Evolutionary conservation across 331 rosid genomes (phyloP).

Genomic region (Acacia concinna): DNA sequence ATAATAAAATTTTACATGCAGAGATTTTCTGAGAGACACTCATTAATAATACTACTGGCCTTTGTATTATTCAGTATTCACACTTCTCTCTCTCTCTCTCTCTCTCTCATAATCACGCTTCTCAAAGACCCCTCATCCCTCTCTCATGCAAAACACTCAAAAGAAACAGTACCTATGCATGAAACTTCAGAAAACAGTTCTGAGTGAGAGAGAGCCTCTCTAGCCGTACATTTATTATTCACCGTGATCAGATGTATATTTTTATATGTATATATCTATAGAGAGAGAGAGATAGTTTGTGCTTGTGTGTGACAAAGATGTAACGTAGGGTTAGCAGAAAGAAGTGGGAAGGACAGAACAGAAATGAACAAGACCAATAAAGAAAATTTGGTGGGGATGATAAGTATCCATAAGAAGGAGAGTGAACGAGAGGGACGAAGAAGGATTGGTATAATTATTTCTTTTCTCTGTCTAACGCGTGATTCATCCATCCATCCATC

Average conservation of each 20-base stretch:
- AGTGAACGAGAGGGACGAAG: background rate
- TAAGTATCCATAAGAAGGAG: constrained; percentile 3
- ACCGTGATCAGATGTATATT: constrained; percentile 15
- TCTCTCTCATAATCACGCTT: constrained; percentile 24
- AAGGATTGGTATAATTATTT: background rate
- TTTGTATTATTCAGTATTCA: background rate
- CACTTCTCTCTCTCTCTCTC: background rate
- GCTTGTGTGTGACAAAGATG: constrained; percentile 28
- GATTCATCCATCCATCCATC: background rate
- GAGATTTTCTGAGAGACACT: constrained; percentile 33
- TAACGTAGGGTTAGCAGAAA: constrained; percentile 20
- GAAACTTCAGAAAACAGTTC: constrained; percentile 54
- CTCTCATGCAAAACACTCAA: constrained; percentile 37
- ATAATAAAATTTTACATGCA: constrained; percentile 1
- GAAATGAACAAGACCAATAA: constrained; percentile 22
- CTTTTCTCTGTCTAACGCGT: constrained; percentile 7
- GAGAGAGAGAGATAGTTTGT: constrained; percentile 1
- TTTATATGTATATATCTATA: background rate
- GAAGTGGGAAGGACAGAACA: constrained; percentile 14
- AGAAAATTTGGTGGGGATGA: constrained; percentile 22
- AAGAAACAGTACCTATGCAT: constrained; percentile 43
- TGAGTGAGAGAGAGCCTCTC: constrained; percentile 26
- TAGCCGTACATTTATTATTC: constrained; percentile 44
- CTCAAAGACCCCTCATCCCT: constrained; percentile 15
- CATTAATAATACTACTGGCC: background rate